phyloP scores from a whole-genome alignment of 73 alveolate species.

The Uronychia setigera region DNA sequence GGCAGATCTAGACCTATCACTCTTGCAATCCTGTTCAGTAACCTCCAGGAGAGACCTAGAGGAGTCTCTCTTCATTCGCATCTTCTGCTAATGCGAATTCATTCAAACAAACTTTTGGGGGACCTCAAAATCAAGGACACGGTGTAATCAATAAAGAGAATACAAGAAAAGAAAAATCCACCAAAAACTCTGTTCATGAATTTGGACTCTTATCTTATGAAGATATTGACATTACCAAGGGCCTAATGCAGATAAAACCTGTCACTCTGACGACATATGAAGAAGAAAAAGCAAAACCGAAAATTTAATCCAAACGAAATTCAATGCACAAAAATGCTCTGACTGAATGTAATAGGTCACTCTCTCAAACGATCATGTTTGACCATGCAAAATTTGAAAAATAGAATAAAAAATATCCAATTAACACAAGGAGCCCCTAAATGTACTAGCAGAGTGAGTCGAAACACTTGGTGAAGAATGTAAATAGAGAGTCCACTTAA shows the following conservation, averaged over 20 bases:
- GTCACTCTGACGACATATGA: background rate
- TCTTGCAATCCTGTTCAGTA: background rate
- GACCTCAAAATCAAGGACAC: too few relatives aligned
- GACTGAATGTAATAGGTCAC: too few relatives aligned
- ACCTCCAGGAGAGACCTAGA: background rate
- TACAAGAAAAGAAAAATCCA: too few relatives aligned
- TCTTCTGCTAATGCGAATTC: background rate
- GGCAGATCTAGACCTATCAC: conserved; percentile 1
- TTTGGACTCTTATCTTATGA: too few relatives aligned
- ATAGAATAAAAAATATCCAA: background rate
- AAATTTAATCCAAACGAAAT: background rate
- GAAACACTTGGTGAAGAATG: background rate
- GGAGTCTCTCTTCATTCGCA: background rate
- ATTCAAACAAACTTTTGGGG: too few relatives aligned
- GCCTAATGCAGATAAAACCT: too few relatives aligned
- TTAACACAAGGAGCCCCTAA: background rate
- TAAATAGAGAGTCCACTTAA: too few relatives aligned
- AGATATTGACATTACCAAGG: too few relatives aligned
- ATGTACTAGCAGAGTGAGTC: background rate
- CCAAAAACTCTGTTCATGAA: too few relatives aligned
- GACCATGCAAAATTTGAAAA: background rate
- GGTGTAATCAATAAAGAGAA: too few relatives aligned
- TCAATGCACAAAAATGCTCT: too few relatives aligned
- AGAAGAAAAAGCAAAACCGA: background rate
- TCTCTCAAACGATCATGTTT: too few relatives aligned